Percentiles rank a stretch among this genome's conserved stretches.
These are phyloP conservation scores for Lyophyllum atratum DNA, from an alignment of 768 basidiomycete genomes.

Conservation along the genomic window DNA sequence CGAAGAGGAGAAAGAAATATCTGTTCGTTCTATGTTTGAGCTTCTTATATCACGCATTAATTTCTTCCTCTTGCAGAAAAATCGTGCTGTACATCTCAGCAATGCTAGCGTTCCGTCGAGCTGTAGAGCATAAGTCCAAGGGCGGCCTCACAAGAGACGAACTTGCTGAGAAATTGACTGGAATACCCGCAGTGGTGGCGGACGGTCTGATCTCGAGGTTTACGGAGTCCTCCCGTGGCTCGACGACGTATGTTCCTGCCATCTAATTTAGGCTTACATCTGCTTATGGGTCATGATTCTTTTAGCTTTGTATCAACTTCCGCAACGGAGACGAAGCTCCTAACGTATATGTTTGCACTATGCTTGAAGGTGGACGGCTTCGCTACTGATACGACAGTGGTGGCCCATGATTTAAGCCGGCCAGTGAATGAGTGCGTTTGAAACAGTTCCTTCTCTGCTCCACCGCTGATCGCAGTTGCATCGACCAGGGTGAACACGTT, in stretches of 20 bases:
- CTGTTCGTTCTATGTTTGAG: conserved; percentile 51
- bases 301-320: conserved; percentile 60
- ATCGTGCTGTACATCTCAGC: conserved; percentile 78
- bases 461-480: conserved; percentile 1
- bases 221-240: conserved; percentile 72
- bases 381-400: conserved; percentile 61
- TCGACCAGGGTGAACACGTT: conserved; percentile 52
- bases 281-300: background rate
- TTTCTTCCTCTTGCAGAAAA: conserved; percentile 46
- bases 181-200: conserved; percentile 63
- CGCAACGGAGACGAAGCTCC: conserved; percentile 66
- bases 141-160: conserved; percentile 48
- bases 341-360: conserved; percentile 80
- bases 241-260: conserved; percentile 52
- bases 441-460: background rate
- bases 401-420: conserved; percentile 79
- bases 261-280: background rate
- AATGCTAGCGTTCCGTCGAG: conserved; percentile 72
- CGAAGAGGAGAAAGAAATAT: conserved; percentile 58
- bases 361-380: conserved; percentile 81
- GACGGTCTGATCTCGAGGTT: conserved; percentile 80
- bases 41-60: background rate
- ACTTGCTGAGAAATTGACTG: conserved; percentile 55
- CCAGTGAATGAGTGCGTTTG: conserved; percentile 58
- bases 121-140: conserved; percentile 37